Conservation (phyloP, 2,329 filamentous ascomycete genomes). For the Cercospora sp. region DNA sequence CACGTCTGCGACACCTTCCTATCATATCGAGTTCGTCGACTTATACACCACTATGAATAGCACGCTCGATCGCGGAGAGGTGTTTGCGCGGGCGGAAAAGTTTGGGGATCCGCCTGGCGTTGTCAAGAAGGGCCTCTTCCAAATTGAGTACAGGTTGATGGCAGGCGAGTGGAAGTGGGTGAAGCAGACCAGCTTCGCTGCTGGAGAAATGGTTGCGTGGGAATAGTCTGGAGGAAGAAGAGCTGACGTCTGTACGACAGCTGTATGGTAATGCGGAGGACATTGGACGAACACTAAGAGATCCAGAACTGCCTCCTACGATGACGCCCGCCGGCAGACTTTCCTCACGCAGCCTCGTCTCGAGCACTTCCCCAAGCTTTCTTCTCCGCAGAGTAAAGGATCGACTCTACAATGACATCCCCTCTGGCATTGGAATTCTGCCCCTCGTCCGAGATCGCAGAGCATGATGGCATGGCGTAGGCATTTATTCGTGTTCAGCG, state of each 20-base stretch:
- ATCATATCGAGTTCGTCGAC: constrained; percentile 1
- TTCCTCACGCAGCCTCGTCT: constrained; percentile 5
- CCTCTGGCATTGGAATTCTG: background rate
- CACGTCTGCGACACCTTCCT: background rate
- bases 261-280: background rate
- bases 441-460: constrained; percentile 11
- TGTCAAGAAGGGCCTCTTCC: constrained; percentile 4
- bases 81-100: background rate
- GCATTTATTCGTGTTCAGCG: background rate
- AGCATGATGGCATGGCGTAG: constrained; percentile 5
- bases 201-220: constrained; percentile 4
- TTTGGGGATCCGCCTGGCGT: background rate
- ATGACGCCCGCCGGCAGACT: background rate
- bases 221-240: background rate
- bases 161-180: background rate
- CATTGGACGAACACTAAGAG: background rate
- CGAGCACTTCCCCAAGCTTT: constrained; percentile 7
- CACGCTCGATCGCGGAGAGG: background rate
- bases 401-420: constrained; percentile 9
- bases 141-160: background rate
- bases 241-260: background rate
- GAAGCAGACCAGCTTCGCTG: constrained; percentile 1
- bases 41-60: constrained; percentile 1
- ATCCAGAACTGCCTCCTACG: background rate
- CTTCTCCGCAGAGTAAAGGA: constrained; percentile 5